Percentiles rank a stretch among this genome's conserved stretches.
Conservation (phyloP, 306 rosid species). For the Quercus variabilis region DNA sequence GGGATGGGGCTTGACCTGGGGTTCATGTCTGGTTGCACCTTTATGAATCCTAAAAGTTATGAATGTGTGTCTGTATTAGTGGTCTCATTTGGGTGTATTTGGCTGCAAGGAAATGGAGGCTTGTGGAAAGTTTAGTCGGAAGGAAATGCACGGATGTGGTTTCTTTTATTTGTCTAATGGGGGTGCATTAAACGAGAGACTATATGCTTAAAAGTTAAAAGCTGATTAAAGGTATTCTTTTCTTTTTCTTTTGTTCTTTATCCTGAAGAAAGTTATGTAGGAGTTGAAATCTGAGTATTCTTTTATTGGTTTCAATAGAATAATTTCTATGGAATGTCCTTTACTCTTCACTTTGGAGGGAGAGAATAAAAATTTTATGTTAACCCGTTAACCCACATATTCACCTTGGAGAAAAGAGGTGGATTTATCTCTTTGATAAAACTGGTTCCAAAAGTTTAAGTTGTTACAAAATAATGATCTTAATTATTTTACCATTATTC, state of each 20-base stretch:
- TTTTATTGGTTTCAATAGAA: no score
- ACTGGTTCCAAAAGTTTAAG: no score
- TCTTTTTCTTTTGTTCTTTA: not conserved
- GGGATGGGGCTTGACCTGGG: not conserved
- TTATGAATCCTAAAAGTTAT: not conserved
- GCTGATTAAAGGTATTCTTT: not conserved
- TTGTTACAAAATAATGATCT: no score
- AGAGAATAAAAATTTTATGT: no score
- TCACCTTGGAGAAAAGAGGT: no score
- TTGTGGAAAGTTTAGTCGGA: conserved; percentile 1
- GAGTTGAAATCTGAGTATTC: not conserved
- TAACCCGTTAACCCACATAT: no score
- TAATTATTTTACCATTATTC: no score
- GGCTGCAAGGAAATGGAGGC: not conserved
- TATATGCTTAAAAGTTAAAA: not conserved
- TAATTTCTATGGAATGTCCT: no score
- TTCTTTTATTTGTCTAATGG: not conserved
- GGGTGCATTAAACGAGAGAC: not conserved
- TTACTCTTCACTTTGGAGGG: no score
- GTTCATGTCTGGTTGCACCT: not conserved
- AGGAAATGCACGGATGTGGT: no score
- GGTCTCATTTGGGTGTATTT: not conserved
- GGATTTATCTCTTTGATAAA: no score
- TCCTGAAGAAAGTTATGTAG: not conserved
- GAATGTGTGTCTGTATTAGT: not conserved